Base-by-base conservation (phyloP, 352 stramenopile species). In the Phytophthora citricola region DNA sequence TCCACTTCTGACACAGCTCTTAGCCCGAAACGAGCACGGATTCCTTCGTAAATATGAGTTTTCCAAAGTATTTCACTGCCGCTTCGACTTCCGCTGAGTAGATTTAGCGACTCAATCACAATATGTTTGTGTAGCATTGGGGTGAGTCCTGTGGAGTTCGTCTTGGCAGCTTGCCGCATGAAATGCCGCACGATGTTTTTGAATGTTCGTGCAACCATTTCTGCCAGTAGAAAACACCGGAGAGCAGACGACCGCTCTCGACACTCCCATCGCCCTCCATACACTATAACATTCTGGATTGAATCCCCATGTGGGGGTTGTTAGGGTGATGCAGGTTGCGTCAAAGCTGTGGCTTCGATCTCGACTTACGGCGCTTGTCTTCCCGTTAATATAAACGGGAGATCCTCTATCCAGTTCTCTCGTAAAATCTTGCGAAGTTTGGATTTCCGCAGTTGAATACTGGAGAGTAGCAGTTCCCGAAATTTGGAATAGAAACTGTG, bases 201-300 rank as follows among this genome's bases (percentile, higher is more conserved):
- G 15, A 97, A 84, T 15, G 92, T 81, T 8, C 93, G 78, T 6
- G 88, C 83, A 0, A 95, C 74, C 83, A 98, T 97, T 66, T 98
- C 92, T 2, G 76, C 83, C 0, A 98, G 71, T 22, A 97, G 31
- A 14, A 87, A 62, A 0, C 74, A 67, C 5, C 92, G 81, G 38
- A 97, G 81, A 41, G 70, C 62, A 1, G 36, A 55, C 2, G 86
- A 75, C 12, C 92, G 77, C 7, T 81, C 54, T 50, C 77, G 66
- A 68, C 86, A 94, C 15, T 90, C 74, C 11, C 83, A 66, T 12
- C 81, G 70, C 1, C 92, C 92, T 1, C 85, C 73, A 46, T 77
- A 93, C 3, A 97, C 71, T 0, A 48, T 52, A 12, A 95, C 79
- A 41, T 93, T 81, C 51, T 97, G 87, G 15, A 87, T 75, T 8